Evolutionary conservation across 768 basidiomycete genomes (phyloP).

Genomic region (Leccinum arenicola): DNA sequence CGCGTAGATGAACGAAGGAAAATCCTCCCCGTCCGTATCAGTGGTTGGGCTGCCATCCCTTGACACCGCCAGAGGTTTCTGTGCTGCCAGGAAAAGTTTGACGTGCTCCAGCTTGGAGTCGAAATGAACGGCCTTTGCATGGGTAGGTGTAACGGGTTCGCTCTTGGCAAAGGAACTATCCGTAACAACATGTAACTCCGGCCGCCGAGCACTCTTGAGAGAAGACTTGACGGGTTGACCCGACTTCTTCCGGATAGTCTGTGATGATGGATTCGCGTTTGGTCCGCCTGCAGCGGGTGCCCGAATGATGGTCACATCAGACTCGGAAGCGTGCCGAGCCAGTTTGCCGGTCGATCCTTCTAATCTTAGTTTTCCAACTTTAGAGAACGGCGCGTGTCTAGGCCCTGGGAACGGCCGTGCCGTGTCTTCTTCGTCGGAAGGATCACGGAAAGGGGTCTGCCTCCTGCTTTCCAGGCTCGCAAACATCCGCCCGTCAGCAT

Average conservation of each 20-base stretch:
- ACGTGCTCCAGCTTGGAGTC: constrained; percentile 90
- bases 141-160: constrained; percentile 78
- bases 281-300: background rate
- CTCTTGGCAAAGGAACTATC: constrained; percentile 53
- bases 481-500: constrained; percentile 5
- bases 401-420: constrained; percentile 19
- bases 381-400: constrained; percentile 19
- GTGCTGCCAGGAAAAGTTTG: constrained; percentile 91
- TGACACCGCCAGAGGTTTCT: constrained; percentile 91
- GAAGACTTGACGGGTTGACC: constrained; percentile 92
- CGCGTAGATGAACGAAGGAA: constrained; percentile 67
- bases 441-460: constrained; percentile 21
- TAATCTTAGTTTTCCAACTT: constrained; percentile 24
- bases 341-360: constrained; percentile 22
- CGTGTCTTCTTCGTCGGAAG: constrained; percentile 32
- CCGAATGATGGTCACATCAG: constrained; percentile 6
- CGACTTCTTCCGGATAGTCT: constrained; percentile 81
- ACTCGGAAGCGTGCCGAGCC: constrained; percentile 24
- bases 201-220: constrained; percentile 68
- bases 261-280: constrained; percentile 18
- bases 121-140: constrained; percentile 87
- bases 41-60: constrained; percentile 87
- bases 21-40: constrained; percentile 80
- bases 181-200: constrained; percentile 53
- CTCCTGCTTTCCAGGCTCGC: constrained; percentile 15